These are phyloP conservation scores for Camellia lanceoleosa DNA, from an alignment of 148 eudicot species.

Conservation along the genomic window DNA sequence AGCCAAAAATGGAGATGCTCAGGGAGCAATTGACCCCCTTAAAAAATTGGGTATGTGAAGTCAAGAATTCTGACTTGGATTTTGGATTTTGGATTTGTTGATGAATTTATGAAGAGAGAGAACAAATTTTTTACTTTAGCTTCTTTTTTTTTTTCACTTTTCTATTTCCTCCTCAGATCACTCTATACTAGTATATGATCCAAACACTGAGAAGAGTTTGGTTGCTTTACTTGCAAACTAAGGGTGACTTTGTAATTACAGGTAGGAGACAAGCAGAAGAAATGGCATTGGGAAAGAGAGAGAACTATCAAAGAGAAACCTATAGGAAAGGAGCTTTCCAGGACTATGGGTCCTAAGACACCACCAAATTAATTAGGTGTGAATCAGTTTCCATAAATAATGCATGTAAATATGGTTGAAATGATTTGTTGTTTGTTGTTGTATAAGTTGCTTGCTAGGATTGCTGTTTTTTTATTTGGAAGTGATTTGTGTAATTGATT, in stretches of 20 bases:
- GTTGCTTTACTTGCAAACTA: background rate
- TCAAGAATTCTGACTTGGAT: background rate
- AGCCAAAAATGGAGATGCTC: slow-evolving; percentile 49
- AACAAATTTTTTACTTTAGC: too few relatives aligned
- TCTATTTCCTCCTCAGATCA: too few relatives aligned
- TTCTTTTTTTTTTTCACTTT: too few relatives aligned
- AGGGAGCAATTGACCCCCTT: slow-evolving; percentile 58
- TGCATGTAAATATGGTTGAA: background rate
- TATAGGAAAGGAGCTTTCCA: slow-evolving; percentile 62
- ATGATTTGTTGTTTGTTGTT: too few relatives aligned
- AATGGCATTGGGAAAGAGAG: slow-evolving; percentile 63
- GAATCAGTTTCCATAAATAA: background rate
- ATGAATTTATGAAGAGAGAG: too few relatives aligned
- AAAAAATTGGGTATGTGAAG: slow-evolving; percentile 56
- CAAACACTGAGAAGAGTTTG: background rate
- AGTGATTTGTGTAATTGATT: too few relatives aligned
- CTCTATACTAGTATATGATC: too few relatives aligned
- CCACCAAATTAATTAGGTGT: slow-evolving; percentile 27
- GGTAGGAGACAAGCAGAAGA: slow-evolving; percentile 64
- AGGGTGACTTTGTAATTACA: slow-evolving; percentile 23
- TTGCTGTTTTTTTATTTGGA: too few relatives aligned
- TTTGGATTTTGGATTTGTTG: background rate
- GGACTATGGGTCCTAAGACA: slow-evolving; percentile 40
- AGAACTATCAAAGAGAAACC: slow-evolving; percentile 54
- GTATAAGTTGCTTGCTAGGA: too few relatives aligned